Percentiles rank a stretch among this genome's conserved stretches.
Conservation (phyloP, 2,329 filamentous ascomycete species). For the Ramichloridium luteum region DNA sequence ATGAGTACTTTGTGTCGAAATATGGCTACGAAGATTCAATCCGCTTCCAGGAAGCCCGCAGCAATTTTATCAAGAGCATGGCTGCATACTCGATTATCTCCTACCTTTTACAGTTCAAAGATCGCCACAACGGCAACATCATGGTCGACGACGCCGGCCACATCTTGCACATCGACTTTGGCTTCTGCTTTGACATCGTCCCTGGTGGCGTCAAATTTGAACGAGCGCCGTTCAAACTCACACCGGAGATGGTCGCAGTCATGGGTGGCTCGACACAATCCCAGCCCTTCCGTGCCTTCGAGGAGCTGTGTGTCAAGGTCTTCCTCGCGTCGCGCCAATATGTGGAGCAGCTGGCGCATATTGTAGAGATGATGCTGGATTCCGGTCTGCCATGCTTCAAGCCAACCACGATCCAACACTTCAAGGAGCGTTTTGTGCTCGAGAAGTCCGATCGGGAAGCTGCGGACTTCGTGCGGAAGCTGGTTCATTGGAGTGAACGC, state of each 20-base stretch:
- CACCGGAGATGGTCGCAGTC: conserved; percentile 94
- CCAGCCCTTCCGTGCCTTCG: conserved; percentile 89
- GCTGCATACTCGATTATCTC: conserved; percentile 96
- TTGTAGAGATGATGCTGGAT: conserved; percentile 91
- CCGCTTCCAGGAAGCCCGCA: conserved; percentile 85
- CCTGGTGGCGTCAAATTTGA: conserved; percentile 96
- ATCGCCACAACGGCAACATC: conserved; percentile 98
- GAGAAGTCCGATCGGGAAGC: conserved; percentile 88
- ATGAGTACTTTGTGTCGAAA: conserved; percentile 95
- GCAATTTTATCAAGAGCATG: conserved; percentile 99
- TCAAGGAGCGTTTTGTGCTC: conserved; percentile 82
- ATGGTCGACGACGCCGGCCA: conserved; percentile 98
- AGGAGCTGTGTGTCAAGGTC: conserved; percentile 89
- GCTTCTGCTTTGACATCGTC: conserved; percentile 98
- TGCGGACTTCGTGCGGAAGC: conserved; percentile 80
- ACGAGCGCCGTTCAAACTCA: conserved; percentile 95
- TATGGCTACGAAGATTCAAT: conserved; percentile 95
- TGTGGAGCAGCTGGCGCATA: conserved; percentile 75
- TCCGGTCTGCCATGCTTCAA: conserved; percentile 96
- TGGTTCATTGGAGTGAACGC: conserved; percentile 80
- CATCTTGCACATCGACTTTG: conserved; percentile 97
- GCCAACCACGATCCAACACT: conserved; percentile 84
- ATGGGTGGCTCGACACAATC: conserved; percentile 78
- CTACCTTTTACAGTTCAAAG: conserved; percentile 96
- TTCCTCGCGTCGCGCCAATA: conserved; percentile 83